These are phyloP conservation scores for Starmerella bombicola DNA, from an alignment of 805 yeast species.

Conservation along the genomic window DNA sequence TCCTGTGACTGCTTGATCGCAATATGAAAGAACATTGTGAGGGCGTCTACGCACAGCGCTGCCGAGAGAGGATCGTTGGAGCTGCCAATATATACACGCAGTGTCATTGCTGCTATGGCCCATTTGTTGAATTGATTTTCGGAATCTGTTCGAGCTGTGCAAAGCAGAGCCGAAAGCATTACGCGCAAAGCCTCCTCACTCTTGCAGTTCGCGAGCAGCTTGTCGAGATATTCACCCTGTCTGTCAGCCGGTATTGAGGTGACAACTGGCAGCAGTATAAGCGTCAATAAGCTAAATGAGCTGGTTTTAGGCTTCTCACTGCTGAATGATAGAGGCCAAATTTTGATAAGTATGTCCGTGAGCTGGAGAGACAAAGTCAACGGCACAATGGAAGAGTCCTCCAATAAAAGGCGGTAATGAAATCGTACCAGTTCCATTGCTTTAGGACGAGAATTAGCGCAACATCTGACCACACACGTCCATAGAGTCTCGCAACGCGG, in stretches of 20 bases:
- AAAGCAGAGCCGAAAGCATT: slow-evolving; percentile 6
- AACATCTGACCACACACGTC: not conserved
- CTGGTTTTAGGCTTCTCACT: slow-evolving; percentile 3
- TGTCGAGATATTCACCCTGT: slow-evolving; percentile 2
- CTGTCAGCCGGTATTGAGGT: not conserved
- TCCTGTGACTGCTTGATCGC: not conserved
- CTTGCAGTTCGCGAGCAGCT: slow-evolving; percentile 5
- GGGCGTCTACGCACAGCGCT: not conserved
- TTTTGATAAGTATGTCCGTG: not conserved
- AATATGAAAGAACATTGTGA: not conserved
- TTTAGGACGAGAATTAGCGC: not conserved
- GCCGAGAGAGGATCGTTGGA: not conserved
- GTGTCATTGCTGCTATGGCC: not conserved
- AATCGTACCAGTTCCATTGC: slow-evolving; percentile 5
- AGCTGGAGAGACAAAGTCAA: not conserved
- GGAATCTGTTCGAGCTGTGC: slow-evolving; percentile 6
- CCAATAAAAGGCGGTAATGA: slow-evolving; percentile 1
- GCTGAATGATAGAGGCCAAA: not conserved
- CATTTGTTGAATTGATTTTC: slow-evolving; percentile 2
- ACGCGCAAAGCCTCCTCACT: not conserved
- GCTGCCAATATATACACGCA: not conserved
- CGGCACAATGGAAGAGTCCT: not conserved
- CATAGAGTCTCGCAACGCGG: not conserved
- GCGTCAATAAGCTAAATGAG: slow-evolving; percentile 5
- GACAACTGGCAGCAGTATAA: slow-evolving; percentile 9